Evolutionary conservation across 2,329 filamentous ascomycete species (phyloP).

Genomic region (Seiridium cupressi): DNA sequence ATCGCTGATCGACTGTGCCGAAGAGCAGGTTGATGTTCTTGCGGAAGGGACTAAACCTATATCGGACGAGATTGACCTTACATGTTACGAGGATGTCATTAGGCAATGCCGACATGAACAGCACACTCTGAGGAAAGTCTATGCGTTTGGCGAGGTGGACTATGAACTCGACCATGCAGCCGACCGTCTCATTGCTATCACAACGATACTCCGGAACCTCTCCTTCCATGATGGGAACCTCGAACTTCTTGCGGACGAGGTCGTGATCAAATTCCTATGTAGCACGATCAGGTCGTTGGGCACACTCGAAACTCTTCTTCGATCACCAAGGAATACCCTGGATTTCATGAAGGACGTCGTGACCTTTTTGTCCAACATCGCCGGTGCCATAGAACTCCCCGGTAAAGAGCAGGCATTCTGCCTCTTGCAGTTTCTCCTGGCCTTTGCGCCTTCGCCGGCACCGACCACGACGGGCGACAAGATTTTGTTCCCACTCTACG

Average conservation of each 20-base stretch:
- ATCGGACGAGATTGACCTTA: slow-evolving; percentile 80
- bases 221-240: slow-evolving; percentile 82
- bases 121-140: slow-evolving; percentile 68
- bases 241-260: slow-evolving; percentile 67
- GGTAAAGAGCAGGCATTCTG: slow-evolving; percentile 84
- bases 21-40: slow-evolving; percentile 83
- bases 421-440: slow-evolving; percentile 82
- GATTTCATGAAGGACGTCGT: slow-evolving; percentile 98
- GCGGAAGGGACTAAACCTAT: slow-evolving; percentile 82
- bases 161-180: slow-evolving; percentile 86
- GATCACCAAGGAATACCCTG: slow-evolving; percentile 78
- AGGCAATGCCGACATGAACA: slow-evolving; percentile 76
- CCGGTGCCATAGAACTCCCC: slow-evolving; percentile 76
- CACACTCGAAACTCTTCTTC: slow-evolving; percentile 82
- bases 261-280: slow-evolving; percentile 80
- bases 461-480: slow-evolving; percentile 57
- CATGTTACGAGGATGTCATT: slow-evolving; percentile 83
- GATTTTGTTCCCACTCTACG: slow-evolving; percentile 77
- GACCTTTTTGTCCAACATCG: slow-evolving; percentile 84
- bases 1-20: slow-evolving; percentile 83
- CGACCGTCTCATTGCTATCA: slow-evolving; percentile 85
- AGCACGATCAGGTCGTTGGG: slow-evolving; percentile 83
- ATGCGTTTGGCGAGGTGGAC: slow-evolving; percentile 70
- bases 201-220: slow-evolving; percentile 87
- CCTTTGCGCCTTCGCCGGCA: slow-evolving; percentile 79